These are phyloP conservation scores for Phialophora tarda DNA, from an alignment of 2,329 filamentous ascomycete species.

Conservation along the genomic window DNA sequence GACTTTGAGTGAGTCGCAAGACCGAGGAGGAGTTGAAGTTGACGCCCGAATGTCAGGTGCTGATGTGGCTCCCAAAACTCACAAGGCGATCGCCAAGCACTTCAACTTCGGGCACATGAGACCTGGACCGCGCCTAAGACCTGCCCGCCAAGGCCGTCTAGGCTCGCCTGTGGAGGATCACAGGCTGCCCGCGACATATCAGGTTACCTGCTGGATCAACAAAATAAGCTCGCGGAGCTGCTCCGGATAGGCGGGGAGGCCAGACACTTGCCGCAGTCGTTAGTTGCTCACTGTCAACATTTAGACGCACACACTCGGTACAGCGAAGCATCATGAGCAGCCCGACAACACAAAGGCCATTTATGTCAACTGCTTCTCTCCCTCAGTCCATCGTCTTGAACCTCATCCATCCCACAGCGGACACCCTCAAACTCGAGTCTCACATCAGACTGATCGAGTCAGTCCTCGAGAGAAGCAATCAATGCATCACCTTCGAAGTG, in stretches of 20 bases:
- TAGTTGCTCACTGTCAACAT: not conserved
- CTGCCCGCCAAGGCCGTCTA: not conserved
- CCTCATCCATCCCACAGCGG: not conserved
- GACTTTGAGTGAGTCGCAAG: too few species aligned
- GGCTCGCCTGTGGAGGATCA: not conserved
- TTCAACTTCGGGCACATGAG: not conserved
- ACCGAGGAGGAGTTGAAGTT: not conserved
- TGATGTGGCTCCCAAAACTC: not conserved
- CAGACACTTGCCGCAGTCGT: not conserved
- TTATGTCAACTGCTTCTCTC: not conserved
- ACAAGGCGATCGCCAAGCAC: not conserved
- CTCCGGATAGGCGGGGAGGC: not conserved
- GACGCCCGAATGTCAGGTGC: not conserved
- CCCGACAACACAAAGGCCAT: not conserved
- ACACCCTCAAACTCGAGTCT: not conserved
- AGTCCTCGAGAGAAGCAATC: not conserved
- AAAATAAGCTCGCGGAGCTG: not conserved
- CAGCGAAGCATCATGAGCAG: not conserved
- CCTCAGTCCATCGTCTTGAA: not conserved
- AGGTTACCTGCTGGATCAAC: not conserved
- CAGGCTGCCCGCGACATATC: not conserved
- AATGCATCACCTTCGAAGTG: not conserved
- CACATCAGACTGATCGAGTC: not conserved
- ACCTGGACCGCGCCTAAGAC: not conserved
- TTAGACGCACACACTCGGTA: not conserved